A percentile compares a stretch with the other conserved stretches of the same genome.
phyloP scores from a whole-genome alignment of 23 red algal genomes.

The Gracilaria caudata region DNA sequence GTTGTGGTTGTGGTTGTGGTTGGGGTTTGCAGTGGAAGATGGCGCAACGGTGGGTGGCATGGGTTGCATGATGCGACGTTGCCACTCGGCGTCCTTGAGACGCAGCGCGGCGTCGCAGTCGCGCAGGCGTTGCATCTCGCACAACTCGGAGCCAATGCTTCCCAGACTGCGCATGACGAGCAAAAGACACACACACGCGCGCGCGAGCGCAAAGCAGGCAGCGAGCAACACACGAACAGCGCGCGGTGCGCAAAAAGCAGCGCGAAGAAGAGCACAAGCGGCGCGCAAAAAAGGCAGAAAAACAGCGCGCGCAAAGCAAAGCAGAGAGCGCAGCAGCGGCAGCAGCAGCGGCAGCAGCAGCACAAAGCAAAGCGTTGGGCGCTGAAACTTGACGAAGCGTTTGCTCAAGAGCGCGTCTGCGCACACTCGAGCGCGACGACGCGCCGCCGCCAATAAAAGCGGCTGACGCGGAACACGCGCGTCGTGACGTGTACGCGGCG shows the following conservation, averaged over 20 bases:
- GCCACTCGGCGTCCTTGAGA: slow-evolving; percentile 67
- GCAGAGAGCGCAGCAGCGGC: background rate
- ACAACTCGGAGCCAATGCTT: slow-evolving; percentile 62
- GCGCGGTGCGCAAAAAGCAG: background rate
- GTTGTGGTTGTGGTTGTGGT: too few relatives aligned
- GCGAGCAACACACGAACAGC: background rate
- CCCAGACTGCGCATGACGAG: slow-evolving; percentile 40
- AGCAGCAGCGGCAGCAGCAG: background rate
- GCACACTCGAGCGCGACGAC: background rate
- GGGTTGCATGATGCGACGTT: slow-evolving; percentile 51
- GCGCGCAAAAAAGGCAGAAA: background rate
- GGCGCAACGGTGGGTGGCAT: background rate
- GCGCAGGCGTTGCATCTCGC: slow-evolving; percentile 68
- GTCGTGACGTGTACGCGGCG: slow-evolving; percentile 14
- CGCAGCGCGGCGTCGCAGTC: slow-evolving; percentile 46
- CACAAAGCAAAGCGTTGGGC: too few relatives aligned
- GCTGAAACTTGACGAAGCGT: background rate
- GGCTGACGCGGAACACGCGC: background rate
- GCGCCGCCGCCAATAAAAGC: too few relatives aligned
- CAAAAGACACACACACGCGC: background rate
- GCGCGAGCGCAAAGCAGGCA: background rate
- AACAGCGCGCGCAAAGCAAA: too few relatives aligned
- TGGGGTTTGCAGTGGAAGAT: background rate
- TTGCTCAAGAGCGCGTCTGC: too few relatives aligned
- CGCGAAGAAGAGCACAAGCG: background rate